Conservation (phyloP, 116 monocot species). For the Dioscorea cayenensis region DNA sequence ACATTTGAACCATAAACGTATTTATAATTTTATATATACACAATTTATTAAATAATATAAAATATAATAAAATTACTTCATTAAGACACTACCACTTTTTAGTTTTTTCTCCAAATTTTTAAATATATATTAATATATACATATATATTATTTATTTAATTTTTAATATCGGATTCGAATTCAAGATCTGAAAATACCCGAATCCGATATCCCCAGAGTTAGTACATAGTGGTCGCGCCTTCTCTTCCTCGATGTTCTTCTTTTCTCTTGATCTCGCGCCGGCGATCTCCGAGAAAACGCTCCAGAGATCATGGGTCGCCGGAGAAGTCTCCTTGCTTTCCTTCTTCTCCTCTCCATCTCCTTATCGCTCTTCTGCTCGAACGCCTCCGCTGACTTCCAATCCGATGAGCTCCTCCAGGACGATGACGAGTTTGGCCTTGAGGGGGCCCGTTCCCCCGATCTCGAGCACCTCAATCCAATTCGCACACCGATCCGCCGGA, state of each 20-base stretch:
- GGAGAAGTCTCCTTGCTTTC: background rate
- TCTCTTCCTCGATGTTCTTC: too few species aligned
- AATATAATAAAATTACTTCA: too few species aligned
- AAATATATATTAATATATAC: too few species aligned
- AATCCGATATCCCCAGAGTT: background rate
- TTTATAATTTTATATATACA: too few species aligned
- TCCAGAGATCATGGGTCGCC: background rate
- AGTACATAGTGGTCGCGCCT: too few species aligned
- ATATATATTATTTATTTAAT: too few species aligned
- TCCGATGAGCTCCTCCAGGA: constrained; percentile 82
- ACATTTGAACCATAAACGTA: too few species aligned
- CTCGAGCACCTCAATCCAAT: constrained; percentile 5
- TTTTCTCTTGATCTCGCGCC: background rate
- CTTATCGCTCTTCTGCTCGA: constrained; percentile 2
- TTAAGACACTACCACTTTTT: too few species aligned
- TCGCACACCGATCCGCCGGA: constrained; percentile 19
- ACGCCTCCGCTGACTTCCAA: constrained; percentile 32
- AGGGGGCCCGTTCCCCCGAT: constrained; percentile 18
- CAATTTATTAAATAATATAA: too few species aligned
- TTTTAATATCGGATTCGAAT: background rate
- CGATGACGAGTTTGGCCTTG: constrained; percentile 74
- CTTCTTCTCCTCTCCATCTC: constrained; percentile 14
- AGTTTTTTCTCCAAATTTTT: too few species aligned
- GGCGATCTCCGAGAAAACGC: background rate
- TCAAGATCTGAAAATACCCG: too few species aligned